These are phyloP conservation scores for Diddensiella santjacobensis DNA, from an alignment of 805 yeast species.

Conservation along the genomic window DNA sequence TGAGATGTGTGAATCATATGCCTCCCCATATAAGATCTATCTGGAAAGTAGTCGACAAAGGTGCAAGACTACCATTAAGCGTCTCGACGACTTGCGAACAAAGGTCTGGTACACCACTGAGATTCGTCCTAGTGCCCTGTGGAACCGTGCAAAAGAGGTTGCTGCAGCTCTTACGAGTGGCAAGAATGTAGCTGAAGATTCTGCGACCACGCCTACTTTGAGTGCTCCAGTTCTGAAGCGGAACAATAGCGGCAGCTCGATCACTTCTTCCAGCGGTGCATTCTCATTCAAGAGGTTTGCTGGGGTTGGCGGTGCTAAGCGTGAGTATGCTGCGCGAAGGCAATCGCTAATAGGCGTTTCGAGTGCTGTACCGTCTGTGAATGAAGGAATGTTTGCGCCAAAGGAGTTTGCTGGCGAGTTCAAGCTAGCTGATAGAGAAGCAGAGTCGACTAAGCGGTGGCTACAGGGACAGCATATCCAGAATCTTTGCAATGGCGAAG, in stretches of 20 bases:
- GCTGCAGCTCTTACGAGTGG: slow-evolving; percentile 21
- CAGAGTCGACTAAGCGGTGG: slow-evolving; percentile 30
- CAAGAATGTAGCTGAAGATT: slow-evolving; percentile 4
- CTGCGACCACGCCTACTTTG: slow-evolving; percentile 3
- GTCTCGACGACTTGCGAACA: slow-evolving; percentile 20
- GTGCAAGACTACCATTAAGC: slow-evolving; percentile 11
- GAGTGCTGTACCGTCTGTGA: slow-evolving; percentile 9
- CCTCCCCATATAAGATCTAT: slow-evolving; percentile 16
- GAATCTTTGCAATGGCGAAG: slow-evolving; percentile 35
- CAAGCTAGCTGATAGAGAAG: slow-evolving; percentile 35
- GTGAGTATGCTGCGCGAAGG: slow-evolving; percentile 25
- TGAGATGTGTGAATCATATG: slow-evolving; percentile 10
- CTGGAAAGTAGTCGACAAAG: slow-evolving; percentile 9
- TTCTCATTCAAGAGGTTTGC: slow-evolving; percentile 25
- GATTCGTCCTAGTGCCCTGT: slow-evolving; percentile 21
- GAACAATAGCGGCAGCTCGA: slow-evolving; percentile 23
- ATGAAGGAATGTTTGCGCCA: slow-evolving; percentile 31
- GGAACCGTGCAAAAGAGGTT: slow-evolving; percentile 27
- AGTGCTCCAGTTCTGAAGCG: slow-evolving; percentile 18
- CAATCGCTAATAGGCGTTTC: slow-evolving; percentile 27
- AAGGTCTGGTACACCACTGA: slow-evolving; percentile 29
- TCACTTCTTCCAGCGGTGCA: slow-evolving; percentile 19
- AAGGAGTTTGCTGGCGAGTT: slow-evolving; percentile 27
- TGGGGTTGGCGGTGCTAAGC: slow-evolving; percentile 11
- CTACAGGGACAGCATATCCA: slow-evolving; percentile 31